Base-by-base conservation (phyloP, 192 early-diverging fungal species). In the Chytriomyces hyalinus region DNA sequence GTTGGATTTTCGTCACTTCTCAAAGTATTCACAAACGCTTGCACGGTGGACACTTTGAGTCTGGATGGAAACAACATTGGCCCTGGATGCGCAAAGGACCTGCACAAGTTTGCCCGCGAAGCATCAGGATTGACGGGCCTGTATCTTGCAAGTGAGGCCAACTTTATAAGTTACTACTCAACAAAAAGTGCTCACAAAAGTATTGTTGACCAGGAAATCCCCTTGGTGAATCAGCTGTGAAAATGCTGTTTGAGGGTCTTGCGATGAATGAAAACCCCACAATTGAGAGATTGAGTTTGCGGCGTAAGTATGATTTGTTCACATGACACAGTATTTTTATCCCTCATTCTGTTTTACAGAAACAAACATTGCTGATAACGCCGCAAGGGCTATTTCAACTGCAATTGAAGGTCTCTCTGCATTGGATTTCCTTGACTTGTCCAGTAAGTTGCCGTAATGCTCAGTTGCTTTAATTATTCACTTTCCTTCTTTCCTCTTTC, bases 1-100 rank as follows among this genome's bases (percentile, higher is more conserved):
- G 67, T 13, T 68, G 67, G 67, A n/a, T 13, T 24, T 3, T 47
- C 26, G 24, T 11, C 26, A 47, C 43, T 68, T 68, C 47, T 68
- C 13, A 68, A 68, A 10, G 36, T 46, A 68, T 68, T 68, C 47
- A 49, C 15, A n/a, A 17, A 24, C 15, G 63, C 17, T n/a, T n/a
- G 53, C 53, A 13, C 20, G 15, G 20, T 57, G 13, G 13, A 13
- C 53, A 57, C 53, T 20, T 20, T 57, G 15, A 57, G 20, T 57
- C 20, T 57, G 53, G 53, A 57, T n/a, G 53, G 53, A 57, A 57
- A 57, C 20, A 20, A 57, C 3, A 57, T 57, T n/a, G 53, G 53
- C 20, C 53, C 53, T n/a, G 53, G 53, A 0, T 57, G 53, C 20
- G 53, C 15, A 57, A 57, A 57, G 20, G 53, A 57, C 15, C 53